Evolutionary conservation across 2,329 filamentous ascomycete genomes (phyloP).

Genomic region (Dactylellina cionopaga): DNA sequence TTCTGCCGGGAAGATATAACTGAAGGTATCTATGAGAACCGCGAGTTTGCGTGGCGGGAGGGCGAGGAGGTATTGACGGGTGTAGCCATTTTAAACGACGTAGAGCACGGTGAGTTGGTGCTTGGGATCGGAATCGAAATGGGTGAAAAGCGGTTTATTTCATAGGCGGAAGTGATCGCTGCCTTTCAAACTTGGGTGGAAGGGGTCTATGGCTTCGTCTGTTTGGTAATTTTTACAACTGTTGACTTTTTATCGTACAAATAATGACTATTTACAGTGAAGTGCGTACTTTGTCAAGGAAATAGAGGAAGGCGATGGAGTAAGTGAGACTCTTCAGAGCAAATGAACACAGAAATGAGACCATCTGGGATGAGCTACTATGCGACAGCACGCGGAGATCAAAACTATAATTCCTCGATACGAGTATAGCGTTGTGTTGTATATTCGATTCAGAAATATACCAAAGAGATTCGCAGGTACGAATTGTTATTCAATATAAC

Average conservation of each 20-base stretch:
- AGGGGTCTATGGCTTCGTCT: no score
- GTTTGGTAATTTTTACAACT: not conserved
- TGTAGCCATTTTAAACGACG: slow-evolving; percentile 11
- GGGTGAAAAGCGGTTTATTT: not conserved
- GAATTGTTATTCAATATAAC: no score
- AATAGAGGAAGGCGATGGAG: not conserved
- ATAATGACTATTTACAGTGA: no score
- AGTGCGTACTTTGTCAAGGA: not conserved
- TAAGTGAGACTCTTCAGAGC: no score
- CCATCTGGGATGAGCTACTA: not conserved
- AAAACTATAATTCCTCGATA: no score
- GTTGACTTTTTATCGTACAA: no score
- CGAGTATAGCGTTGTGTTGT: no score
- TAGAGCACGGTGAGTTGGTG: not conserved
- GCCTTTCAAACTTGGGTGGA: not conserved
- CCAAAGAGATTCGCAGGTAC: no score
- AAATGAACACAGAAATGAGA: no score
- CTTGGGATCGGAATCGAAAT: not conserved
- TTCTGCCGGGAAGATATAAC: slow-evolving; percentile 1
- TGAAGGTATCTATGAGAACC: slow-evolving; percentile 4
- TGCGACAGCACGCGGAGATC: no score
- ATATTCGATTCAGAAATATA: no score
- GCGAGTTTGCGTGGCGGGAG: slow-evolving; percentile 22
- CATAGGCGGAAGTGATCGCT: not conserved
- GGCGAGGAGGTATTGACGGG: not conserved